Base-by-base conservation (phyloP, 305 asterid genomes). In the Lippia alba region DNA sequence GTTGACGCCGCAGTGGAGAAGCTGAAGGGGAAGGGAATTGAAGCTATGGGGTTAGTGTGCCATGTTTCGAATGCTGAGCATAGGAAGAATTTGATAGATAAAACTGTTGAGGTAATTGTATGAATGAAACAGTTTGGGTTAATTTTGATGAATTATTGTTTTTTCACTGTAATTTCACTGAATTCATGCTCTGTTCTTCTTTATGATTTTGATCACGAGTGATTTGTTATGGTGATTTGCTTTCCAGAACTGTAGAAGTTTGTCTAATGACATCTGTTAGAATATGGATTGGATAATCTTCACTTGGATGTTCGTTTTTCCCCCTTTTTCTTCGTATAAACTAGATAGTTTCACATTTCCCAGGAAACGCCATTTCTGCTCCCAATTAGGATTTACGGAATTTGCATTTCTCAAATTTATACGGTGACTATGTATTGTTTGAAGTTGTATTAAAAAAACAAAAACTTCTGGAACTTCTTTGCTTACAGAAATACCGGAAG, bases 41-140 rank as follows among this genome's bases (percentile, higher is more conserved):
- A 93, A 76, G 94, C 53, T 50, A 54, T 72, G 58, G 98, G 97
- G 61, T 72, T 89, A 64, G 95, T 86, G 8, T 93, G 98, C 66
- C 98, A 93, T 59, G 98, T 93, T 33, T 84, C 97, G 11, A 85
- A 84, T 79, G 84, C 86, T 20, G 84, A 86, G 48, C 98, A 93
- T 0, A 86, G 98, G 66, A 89, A 89, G 85, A 83, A 86, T 85
- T 74, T 93, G 76, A 66, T 92, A 12, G 85, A 82, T 53, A 81
- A 89, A 59, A 86, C 98, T 16, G 17, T 90, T 74, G 86, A 84
- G 97, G 97, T 92, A 56, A 73, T 54, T 64, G 14, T 49, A 12
- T 58, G 12, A 62, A 6, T 58, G 12, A 62, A 6, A 5, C 14
- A 11, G 12, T 44, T 44, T 1, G 14, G 10, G 7, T 44, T 5